phyloP scores from a whole-genome alignment of 2,329 filamentous ascomycete species.

The Aspergillus brunneoviolaceus region DNA sequence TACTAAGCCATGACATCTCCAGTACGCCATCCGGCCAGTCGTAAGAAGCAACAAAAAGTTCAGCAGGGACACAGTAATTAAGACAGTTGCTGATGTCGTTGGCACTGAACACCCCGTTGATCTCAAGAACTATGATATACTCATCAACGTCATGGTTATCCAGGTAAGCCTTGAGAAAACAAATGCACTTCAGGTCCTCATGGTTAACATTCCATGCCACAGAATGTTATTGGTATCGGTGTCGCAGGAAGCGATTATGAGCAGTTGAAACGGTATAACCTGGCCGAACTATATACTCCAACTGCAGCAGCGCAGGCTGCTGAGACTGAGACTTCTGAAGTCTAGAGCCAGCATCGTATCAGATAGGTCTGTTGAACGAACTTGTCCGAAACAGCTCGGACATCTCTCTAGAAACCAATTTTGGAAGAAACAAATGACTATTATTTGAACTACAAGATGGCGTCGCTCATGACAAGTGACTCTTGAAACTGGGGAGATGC shows the following conservation, averaged over 20 bases:
- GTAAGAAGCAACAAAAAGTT: constrained; percentile 61
- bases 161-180: constrained; percentile 48
- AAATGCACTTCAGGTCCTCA: constrained; percentile 1
- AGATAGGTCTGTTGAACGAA: not conserved
- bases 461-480: not conserved
- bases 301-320: constrained; percentile 32
- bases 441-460: not conserved
- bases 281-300: constrained; percentile 61
- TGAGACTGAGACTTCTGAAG: constrained; percentile 10
- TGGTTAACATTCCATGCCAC: constrained; percentile 18
- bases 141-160: constrained; percentile 63
- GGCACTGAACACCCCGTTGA: constrained; percentile 60
- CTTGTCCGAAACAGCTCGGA: not conserved
- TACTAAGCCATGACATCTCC: not conserved
- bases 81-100: constrained; percentile 58
- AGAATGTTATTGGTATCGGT: constrained; percentile 65
- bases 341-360: not conserved
- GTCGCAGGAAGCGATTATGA: constrained; percentile 62
- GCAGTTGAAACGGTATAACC: constrained; percentile 61
- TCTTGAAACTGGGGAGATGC: too few relatives aligned
- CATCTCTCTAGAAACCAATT: not conserved
- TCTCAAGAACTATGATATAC: constrained; percentile 59
- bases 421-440: not conserved
- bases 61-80: constrained; percentile 59
- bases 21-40: constrained; percentile 64